Percentiles rank a stretch among this genome's conserved stretches.
These are phyloP conservation scores for Phylloboletellus chloephorus DNA, from an alignment of 1,284 basidiomycete species.

Conservation along the genomic window DNA sequence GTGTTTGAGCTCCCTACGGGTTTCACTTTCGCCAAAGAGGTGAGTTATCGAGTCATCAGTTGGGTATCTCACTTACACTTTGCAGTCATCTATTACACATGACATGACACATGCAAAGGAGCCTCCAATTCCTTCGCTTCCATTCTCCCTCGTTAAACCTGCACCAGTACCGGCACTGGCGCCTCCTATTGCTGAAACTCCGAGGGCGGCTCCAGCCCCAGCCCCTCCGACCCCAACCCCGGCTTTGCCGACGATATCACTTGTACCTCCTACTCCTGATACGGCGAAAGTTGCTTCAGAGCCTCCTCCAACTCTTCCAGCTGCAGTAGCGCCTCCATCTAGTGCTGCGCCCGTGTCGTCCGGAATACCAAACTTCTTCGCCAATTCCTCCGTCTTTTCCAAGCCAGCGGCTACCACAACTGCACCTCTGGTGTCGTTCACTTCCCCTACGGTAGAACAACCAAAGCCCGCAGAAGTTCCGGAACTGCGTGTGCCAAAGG, in stretches of 20 bases:
- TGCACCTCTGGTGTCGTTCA: conserved; percentile 8
- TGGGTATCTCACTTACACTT: conserved; percentile 12
- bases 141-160: conserved; percentile 55
- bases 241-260: conserved; percentile 21
- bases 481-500: conserved; percentile 9
- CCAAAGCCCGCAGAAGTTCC: conserved; percentile 17
- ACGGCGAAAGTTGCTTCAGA: conserved; percentile 17
- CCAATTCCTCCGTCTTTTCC: conserved; percentile 33
- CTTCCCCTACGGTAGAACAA: conserved; percentile 8
- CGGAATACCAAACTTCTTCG: conserved; percentile 49
- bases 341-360: conserved; percentile 11
- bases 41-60: conserved; percentile 32
- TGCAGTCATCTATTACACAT: conserved; percentile 32
- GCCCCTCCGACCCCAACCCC: conserved; percentile 8
- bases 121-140: conserved; percentile 56
- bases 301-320: conserved; percentile 14
- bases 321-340: conserved; percentile 4
- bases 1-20: conserved; percentile 55
- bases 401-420: conserved; percentile 22
- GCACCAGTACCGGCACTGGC: conserved; percentile 10
- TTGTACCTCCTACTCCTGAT: conserved; percentile 31
- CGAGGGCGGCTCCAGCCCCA: conserved; percentile 3
- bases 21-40: conserved; percentile 64
- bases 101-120: conserved; percentile 49
- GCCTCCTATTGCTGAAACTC: conserved; percentile 4